Evolutionary conservation across 441 rosid species (phyloP), one percentile per base, ranked within the genome.

Genomic region (Syzygium syzygioides): DNA sequence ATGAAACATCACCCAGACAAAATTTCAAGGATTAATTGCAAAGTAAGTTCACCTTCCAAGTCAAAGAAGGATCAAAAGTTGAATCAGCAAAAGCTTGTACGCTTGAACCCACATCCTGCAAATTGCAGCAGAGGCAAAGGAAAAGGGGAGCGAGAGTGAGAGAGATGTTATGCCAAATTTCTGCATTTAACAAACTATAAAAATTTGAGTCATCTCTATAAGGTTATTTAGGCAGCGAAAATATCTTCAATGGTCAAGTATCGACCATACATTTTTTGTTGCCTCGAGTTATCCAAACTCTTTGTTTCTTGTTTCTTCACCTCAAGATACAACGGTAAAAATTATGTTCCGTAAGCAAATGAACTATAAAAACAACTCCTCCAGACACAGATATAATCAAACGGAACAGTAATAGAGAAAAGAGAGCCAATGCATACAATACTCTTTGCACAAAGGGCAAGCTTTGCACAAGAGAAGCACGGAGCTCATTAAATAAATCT

Each of bases 41-140:
- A 59, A 48, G 54, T 28, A 53, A 10, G 30, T 34, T 76, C 91
- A 97, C 99, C 98, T 93, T 94, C 98, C 99, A 96, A 45, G 89
- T 89, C n/a, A 97, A 93, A n/a, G 98, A 94, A 89, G 98, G 93
- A 92, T 97, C 98, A n/a, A 94, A 0, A n/a, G 92, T 88, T 71
- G 85, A 48, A 11, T 93, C 93, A 87, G 94, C 96, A 50, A 53
- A 93, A 83, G 93, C 95, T 94, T 94, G 95, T 23, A 94, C 14
- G 20, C 91, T 93, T 54, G 99, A 96, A 85, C 98, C 99, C 9
- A 88, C 86, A 86, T 88, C 94, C 99, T 96, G 92, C 88, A 90
- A 53, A 54, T 19, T 71, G 57, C 15, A 18, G 20, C n/a, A 8
- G 26, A 34, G 79, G 25, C 79, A 32, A 68, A 68, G 80, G 80